Evolutionary conservation across 306 rosid genomes (phyloP).

Genomic region (Lupinus albus): DNA sequence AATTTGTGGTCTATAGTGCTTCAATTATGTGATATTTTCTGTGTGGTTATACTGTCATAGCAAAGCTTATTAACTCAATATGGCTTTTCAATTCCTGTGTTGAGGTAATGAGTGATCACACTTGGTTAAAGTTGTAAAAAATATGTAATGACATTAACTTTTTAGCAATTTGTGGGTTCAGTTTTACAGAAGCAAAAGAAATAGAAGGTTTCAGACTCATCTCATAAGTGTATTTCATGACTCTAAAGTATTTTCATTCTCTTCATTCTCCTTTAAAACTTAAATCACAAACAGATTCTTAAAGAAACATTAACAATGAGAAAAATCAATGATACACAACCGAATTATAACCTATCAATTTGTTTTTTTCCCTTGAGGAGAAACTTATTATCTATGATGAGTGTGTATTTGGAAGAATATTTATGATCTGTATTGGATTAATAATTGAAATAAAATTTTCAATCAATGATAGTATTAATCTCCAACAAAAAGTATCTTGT

Average conservation of each 20-base stretch:
- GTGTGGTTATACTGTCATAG: constrained; percentile 17
- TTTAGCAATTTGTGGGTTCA: no score
- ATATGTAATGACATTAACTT: background rate
- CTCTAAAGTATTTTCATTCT: no score
- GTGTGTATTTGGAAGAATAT: constrained; percentile 22
- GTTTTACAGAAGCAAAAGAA: no score
- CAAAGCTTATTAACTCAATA: constrained; percentile 19
- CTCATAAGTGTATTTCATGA: no score
- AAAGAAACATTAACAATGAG: no score
- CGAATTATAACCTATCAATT: background rate
- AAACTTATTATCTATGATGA: constrained; percentile 13
- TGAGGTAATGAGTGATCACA: constrained; percentile 16
- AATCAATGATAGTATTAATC: constrained; percentile 16
- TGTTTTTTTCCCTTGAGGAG: no score
- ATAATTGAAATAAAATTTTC: constrained; percentile 16
- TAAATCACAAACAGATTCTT: no score
- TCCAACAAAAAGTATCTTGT: constrained; percentile 28
- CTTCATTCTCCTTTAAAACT: no score
- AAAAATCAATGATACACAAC: background rate
- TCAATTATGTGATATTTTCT: constrained; percentile 12
- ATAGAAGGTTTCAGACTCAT: no score
- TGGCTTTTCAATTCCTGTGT: constrained; percentile 36
- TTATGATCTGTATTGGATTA: constrained; percentile 22
- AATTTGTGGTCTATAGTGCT: constrained; percentile 7
- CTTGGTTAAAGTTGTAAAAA: constrained; percentile 16